phyloP scores from a whole-genome alignment of 2,329 filamentous ascomycete genomes.

The Esteya vermicola region DNA sequence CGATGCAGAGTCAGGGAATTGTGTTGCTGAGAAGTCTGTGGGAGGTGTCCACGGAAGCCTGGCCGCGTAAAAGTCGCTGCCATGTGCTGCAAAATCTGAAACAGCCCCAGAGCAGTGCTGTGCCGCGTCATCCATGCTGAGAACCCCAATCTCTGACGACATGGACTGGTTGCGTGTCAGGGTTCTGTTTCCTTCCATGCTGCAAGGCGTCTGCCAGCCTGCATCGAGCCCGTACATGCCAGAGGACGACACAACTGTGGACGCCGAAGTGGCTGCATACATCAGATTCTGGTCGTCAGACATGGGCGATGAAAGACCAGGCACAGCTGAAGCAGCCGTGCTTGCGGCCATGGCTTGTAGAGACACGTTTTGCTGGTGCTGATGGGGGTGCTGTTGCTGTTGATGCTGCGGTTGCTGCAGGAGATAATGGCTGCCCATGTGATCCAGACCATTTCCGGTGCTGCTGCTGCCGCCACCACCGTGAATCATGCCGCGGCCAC shows the following conservation, averaged over 20 bases:
- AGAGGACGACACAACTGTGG: constrained; percentile 11
- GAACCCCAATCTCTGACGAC: constrained; percentile 17
- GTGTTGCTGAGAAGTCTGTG: constrained; percentile 18
- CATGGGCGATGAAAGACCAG: constrained; percentile 13
- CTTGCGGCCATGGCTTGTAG: constrained; percentile 2
- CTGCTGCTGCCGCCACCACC: too few relatives aligned
- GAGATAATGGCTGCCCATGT: too few relatives aligned
- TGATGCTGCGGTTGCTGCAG: too few relatives aligned
- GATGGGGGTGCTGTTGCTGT: constrained; percentile 1
- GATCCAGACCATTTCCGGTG: too few relatives aligned
- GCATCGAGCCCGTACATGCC: constrained; percentile 22
- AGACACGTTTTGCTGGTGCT: not conserved
- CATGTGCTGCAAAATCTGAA: not conserved
- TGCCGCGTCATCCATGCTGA: constrained; percentile 16
- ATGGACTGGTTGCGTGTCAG: constrained; percentile 21
- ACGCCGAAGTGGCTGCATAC: constrained; percentile 12
- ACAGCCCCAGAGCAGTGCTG: not conserved
- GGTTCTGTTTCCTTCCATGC: constrained; percentile 16
- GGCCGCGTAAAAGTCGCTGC: constrained; percentile 20
- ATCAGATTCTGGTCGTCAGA: constrained; percentile 17
- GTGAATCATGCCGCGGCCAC: too few relatives aligned
- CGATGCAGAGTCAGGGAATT: constrained; percentile 21
- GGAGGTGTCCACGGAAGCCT: constrained; percentile 26
- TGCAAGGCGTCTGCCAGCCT: constrained; percentile 24
- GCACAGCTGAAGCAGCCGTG: constrained; percentile 8